Percentiles rank a stretch among this genome's conserved stretches.
phyloP scores from a whole-genome alignment of 495 filamentous ascomycete genomes.

The Parathielavia hyrcaniae region DNA sequence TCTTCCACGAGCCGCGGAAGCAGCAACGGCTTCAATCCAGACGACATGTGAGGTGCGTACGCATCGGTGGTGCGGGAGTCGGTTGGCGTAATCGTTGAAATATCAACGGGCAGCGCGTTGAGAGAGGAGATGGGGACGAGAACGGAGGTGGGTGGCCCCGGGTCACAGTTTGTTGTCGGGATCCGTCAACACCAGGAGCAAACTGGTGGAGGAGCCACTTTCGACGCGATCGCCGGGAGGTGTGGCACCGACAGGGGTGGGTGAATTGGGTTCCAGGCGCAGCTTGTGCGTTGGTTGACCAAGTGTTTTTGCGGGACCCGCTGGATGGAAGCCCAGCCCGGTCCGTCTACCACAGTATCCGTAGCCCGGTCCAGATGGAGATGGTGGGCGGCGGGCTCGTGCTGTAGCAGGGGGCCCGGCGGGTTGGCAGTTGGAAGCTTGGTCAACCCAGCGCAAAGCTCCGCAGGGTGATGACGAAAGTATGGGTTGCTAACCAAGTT shows the following conservation, averaged over 20 bases:
- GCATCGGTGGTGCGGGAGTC: not conserved
- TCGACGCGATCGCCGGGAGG: conserved; percentile 2
- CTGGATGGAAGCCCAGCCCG: conserved; percentile 7
- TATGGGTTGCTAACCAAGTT: conserved; percentile 9
- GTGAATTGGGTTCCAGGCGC: conserved; percentile 11
- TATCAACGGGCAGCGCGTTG: not conserved
- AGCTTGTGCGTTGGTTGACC: conserved; percentile 3
- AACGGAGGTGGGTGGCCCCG: conserved; percentile 7
- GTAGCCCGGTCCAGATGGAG: conserved; percentile 9
- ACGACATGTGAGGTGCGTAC: conserved; percentile 39
- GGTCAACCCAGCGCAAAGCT: not conserved
- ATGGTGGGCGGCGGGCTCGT: not conserved
- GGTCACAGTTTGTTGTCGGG: conserved; percentile 19
- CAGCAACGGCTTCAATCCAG: conserved; percentile 45
- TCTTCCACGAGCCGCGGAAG: conserved; percentile 50
- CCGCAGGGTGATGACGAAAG: conserved; percentile 14
- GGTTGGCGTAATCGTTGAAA: not conserved
- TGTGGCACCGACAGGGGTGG: conserved; percentile 17
- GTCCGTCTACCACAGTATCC: too few relatives aligned
- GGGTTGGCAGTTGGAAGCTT: not conserved
- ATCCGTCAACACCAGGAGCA: conserved; percentile 7
- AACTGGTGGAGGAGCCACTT: not conserved
- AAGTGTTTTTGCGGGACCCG: conserved; percentile 5
- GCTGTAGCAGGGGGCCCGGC: not conserved
- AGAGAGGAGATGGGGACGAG: not conserved